Conservation (phyloP, 371 early-diverging fungal genomes). For the Funneliformis caledonium region DNA sequence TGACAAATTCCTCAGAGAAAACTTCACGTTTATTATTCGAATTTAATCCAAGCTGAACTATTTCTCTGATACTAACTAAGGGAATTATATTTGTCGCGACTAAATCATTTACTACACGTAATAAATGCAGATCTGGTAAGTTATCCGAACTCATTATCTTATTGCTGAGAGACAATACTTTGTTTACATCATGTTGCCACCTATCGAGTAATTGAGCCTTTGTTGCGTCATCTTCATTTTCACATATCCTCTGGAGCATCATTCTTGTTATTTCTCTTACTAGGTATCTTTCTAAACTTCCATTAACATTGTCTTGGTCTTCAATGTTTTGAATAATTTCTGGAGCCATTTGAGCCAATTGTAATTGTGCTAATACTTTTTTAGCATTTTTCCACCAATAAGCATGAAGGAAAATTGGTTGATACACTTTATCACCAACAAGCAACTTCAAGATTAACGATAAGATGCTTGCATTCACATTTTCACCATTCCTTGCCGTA, state of each 20-base stretch:
- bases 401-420: slow-evolving; percentile 30
- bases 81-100: slow-evolving; percentile 13
- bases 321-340: neutral
- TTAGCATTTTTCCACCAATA: slow-evolving; percentile 39
- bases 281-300: slow-evolving; percentile 5
- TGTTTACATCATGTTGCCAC: slow-evolving; percentile 31
- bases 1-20: slow-evolving; percentile 8
- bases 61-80: neutral
- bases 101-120: slow-evolving; percentile 32
- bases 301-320: neutral
- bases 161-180: slow-evolving; percentile 21
- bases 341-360: slow-evolving; percentile 35
- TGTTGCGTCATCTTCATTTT: neutral
- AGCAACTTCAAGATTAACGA: neutral
- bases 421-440: slow-evolving; percentile 3
- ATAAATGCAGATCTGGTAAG: slow-evolving; percentile 5
- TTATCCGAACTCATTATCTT: slow-evolving; percentile 16
- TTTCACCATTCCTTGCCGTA: neutral
- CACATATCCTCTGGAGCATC: neutral
- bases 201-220: neutral
- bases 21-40: neutral
- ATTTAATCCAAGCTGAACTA: slow-evolving; percentile 1
- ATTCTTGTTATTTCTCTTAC: neutral
- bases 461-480: neutral
- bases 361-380: slow-evolving; percentile 24